Percentiles rank a stretch among this genome's conserved stretches.
phyloP scores from a whole-genome alignment of 2,329 filamentous ascomycete genomes.

The Cordyceps pruinosa region DNA sequence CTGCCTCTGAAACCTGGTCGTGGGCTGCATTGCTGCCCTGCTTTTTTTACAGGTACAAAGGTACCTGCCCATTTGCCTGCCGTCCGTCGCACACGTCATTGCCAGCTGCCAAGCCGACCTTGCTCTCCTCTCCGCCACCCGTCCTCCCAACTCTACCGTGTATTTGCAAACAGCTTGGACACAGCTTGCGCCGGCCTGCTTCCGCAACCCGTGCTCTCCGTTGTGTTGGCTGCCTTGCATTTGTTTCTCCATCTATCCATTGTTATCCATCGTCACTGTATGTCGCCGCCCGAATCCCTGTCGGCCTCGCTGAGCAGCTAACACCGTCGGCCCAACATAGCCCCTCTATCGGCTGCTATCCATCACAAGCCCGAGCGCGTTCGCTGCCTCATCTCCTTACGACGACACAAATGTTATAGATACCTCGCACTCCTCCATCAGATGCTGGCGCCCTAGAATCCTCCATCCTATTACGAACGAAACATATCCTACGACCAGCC shows the following conservation, averaged over 20 bases:
- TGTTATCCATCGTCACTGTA: neutral
- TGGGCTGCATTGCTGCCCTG: slow-evolving; percentile 2
- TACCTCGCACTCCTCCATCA: neutral
- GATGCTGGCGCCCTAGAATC: neutral
- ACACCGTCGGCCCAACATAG: neutral
- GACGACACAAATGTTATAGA: slow-evolving; percentile 4
- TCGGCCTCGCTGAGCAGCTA: neutral
- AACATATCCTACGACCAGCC: neutral
- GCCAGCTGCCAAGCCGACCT: neutral
- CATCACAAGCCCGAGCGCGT: neutral
- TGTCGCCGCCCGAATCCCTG: neutral
- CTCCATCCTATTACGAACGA: neutral
- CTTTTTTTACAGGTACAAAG: neutral
- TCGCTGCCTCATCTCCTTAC: neutral
- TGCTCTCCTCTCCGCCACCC: slow-evolving; percentile 4
- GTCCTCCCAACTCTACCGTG: neutral
- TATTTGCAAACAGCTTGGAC: too few relatives aligned
- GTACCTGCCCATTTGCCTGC: neutral
- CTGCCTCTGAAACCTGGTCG: neutral
- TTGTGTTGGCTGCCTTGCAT: neutral
- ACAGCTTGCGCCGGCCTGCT: neutral
- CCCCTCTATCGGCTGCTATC: slow-evolving; percentile 3
- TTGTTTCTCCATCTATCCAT: neutral
- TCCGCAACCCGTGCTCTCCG: neutral
- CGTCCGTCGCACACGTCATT: slow-evolving; percentile 7